These are phyloP conservation scores for Quercus alba DNA, from an alignment of 306 rosid genomes.

Conservation along the genomic window DNA sequence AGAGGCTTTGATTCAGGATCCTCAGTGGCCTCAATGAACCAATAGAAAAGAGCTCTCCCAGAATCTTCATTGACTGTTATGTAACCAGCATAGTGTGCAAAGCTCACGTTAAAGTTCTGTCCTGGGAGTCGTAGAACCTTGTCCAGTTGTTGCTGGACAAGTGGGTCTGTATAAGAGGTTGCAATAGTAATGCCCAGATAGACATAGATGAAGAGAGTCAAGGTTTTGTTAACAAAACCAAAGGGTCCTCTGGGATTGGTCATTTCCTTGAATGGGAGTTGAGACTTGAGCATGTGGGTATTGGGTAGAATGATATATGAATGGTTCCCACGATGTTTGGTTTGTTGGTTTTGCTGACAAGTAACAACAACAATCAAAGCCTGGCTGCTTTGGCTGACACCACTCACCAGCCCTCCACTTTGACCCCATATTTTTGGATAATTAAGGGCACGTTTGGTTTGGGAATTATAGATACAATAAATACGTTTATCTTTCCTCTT, in stretches of 20 bases:
- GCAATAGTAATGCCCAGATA: slow-evolving; percentile 23
- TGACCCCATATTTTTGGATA: too few species aligned
- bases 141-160: slow-evolving; percentile 46
- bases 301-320: too few species aligned
- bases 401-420: too few species aligned
- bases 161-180: slow-evolving; percentile 23
- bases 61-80: slow-evolving; percentile 50
- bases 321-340: too few species aligned
- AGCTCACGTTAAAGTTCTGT: slow-evolving; percentile 45
- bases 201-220: slow-evolving; percentile 18
- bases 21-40: slow-evolving; percentile 56
- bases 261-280: slow-evolving; percentile 10
- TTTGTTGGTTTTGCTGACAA: neutral
- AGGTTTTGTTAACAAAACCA: slow-evolving; percentile 14
- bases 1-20: slow-evolving; percentile 61
- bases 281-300: too few species aligned
- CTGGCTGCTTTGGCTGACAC: neutral
- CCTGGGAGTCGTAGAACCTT: slow-evolving; percentile 49
- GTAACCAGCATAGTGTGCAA: slow-evolving; percentile 61
- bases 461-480: too few species aligned
- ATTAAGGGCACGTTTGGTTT: too few species aligned
- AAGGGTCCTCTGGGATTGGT: slow-evolving; percentile 16
- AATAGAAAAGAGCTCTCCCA: slow-evolving; percentile 69
- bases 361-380: neutral
- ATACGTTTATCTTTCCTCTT: too few species aligned